Percentiles rank a stretch among this genome's conserved stretches.
Evolutionary conservation across 176 grass and related monocot genomes (phyloP).

Genomic region (Aegilops bicornis): DNA sequence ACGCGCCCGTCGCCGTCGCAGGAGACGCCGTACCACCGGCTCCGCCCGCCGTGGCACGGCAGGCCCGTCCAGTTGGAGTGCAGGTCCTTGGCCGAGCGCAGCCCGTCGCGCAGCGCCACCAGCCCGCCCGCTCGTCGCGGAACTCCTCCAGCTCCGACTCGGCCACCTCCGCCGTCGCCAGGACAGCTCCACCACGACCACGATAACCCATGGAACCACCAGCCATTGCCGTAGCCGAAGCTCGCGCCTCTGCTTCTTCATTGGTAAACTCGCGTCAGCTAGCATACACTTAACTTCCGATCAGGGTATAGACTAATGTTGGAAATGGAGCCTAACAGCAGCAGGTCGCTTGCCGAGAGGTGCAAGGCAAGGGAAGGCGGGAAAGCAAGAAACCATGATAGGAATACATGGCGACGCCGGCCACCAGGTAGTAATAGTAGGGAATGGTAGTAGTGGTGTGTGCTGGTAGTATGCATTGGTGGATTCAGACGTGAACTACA

Average conservation of each 20-base stretch:
- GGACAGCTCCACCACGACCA: neutral
- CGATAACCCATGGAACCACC: slow-evolving; percentile 4
- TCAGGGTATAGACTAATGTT: slow-evolving; percentile 7
- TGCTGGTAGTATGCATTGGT: slow-evolving; percentile 31
- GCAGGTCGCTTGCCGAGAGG: slow-evolving; percentile 54
- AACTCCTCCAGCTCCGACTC: slow-evolving; percentile 44
- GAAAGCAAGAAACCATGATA: slow-evolving; percentile 30
- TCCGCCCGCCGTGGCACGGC: slow-evolving; percentile 61
- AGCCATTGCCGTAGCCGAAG: neutral
- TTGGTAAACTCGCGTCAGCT: neutral
- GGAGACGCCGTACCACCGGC: slow-evolving; percentile 70
- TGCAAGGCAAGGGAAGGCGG: slow-evolving; percentile 81
- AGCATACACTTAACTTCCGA: slow-evolving; percentile 17
- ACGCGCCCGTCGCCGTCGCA: slow-evolving; percentile 72
- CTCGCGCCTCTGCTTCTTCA: slow-evolving; percentile 19
- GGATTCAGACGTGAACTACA: slow-evolving; percentile 45
- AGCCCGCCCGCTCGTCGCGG: slow-evolving; percentile 69
- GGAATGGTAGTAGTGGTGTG: slow-evolving; percentile 35
- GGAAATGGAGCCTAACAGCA: neutral
- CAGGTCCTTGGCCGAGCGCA: slow-evolving; percentile 65
- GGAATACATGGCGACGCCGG: slow-evolving; percentile 32
- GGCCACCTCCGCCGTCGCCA: neutral
- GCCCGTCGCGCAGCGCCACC: slow-evolving; percentile 67
- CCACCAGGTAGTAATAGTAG: slow-evolving; percentile 6
- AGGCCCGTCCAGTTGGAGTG: slow-evolving; percentile 98